Percentiles rank a stretch among this genome's conserved stretches.
These are phyloP conservation scores for Leishmania amazonensis DNA, from an alignment of 208 protist genomes.

Conservation along the genomic window DNA sequence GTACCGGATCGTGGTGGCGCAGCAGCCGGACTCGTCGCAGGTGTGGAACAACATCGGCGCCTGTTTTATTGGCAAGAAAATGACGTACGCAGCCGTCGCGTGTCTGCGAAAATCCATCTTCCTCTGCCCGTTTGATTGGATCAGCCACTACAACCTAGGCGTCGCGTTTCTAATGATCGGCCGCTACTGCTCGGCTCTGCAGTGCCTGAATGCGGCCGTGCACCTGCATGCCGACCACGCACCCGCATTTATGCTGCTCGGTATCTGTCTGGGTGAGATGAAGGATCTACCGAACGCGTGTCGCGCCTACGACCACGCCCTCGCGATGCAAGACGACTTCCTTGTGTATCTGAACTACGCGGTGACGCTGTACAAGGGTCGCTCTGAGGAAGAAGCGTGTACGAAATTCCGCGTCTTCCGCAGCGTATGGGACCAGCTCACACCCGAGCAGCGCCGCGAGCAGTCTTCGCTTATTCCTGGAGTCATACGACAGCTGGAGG, in stretches of 20 bases:
- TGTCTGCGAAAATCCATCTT: slow-evolving; percentile 95
- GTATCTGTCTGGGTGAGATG: slow-evolving; percentile 91
- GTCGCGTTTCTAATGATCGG: slow-evolving; percentile 90
- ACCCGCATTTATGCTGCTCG: slow-evolving; percentile 94
- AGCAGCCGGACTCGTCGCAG: slow-evolving; percentile 90
- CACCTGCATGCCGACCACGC: slow-evolving; percentile 84
- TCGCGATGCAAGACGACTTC: slow-evolving; percentile 84
- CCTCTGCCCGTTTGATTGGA: slow-evolving; percentile 96
- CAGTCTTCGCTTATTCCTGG: slow-evolving; percentile 35
- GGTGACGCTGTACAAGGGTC: slow-evolving; percentile 83
- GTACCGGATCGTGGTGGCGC: slow-evolving; percentile 91
- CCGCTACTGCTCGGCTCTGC: slow-evolving; percentile 95
- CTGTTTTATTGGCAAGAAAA: slow-evolving; percentile 96
- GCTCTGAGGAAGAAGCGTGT: slow-evolving; percentile 37
- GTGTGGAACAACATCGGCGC: slow-evolving; percentile 99
- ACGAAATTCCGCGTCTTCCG: slow-evolving; percentile 58
- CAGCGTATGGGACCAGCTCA: slow-evolving; percentile 38
- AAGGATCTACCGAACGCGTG: slow-evolving; percentile 96
- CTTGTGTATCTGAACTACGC: slow-evolving; percentile 93
- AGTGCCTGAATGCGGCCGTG: slow-evolving; percentile 93
- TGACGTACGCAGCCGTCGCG: slow-evolving; percentile 93
- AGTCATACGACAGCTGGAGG: slow-evolving; percentile 30
- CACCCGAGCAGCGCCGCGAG: slow-evolving; percentile 32
- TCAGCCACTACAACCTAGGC: slow-evolving; percentile 96
- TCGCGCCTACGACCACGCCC: slow-evolving; percentile 90